phyloP scores from a whole-genome alignment of 2,329 filamentous ascomycete species.

The Balansia obtecta region DNA sequence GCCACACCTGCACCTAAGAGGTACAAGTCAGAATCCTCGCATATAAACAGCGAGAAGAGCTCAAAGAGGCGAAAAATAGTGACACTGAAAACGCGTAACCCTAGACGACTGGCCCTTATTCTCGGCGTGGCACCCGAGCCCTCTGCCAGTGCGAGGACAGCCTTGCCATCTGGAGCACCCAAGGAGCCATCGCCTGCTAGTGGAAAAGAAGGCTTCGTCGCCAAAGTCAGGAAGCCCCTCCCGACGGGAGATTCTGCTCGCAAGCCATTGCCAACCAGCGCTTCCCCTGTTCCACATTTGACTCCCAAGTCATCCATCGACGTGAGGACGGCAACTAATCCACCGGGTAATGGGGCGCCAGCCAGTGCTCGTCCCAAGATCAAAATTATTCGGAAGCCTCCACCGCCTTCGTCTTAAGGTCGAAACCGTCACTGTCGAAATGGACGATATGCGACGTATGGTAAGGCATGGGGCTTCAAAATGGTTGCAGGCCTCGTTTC shows the following conservation, averaged over 20 bases:
- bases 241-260: constrained; percentile 18
- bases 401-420: constrained; percentile 12
- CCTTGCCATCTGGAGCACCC: constrained; percentile 19
- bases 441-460: too few relatives aligned
- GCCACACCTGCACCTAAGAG: constrained; percentile 25
- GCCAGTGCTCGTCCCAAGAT: constrained; percentile 21
- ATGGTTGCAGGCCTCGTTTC: too few relatives aligned
- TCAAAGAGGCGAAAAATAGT: constrained; percentile 23
- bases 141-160: constrained; percentile 15
- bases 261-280: constrained; percentile 21
- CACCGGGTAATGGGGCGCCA: constrained; percentile 12
- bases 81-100: constrained; percentile 23
- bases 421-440: not conserved
- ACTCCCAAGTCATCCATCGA: constrained; percentile 17
- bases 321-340: constrained; percentile 11
- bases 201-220: constrained; percentile 18
- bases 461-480: too few relatives aligned
- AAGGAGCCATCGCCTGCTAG: constrained; percentile 14
- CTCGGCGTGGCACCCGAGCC: constrained; percentile 17
- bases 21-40: constrained; percentile 18
- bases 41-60: constrained; percentile 10
- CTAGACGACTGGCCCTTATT: constrained; percentile 22
- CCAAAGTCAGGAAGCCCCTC: constrained; percentile 25
- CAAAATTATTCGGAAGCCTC: constrained; percentile 25
- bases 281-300: constrained; percentile 12